These are phyloP conservation scores for Monascus ruber DNA, from an alignment of 2,329 filamentous ascomycete genomes.

Conservation along the genomic window DNA sequence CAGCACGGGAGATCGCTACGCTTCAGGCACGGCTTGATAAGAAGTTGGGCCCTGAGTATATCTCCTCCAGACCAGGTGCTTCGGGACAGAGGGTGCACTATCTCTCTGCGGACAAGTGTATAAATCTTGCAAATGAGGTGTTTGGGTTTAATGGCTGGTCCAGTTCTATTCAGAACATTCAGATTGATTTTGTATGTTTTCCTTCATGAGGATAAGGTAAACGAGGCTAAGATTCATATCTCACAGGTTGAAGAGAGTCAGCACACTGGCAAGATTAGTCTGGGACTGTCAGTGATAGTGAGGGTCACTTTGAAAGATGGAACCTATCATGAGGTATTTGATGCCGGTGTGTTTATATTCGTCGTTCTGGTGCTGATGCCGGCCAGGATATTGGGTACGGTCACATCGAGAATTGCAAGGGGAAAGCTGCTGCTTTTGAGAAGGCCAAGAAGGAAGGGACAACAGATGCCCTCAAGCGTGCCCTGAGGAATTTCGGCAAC, in stretches of 20 bases:
- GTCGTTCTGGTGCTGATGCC: constrained; percentile 1
- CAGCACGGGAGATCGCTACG: constrained; percentile 79
- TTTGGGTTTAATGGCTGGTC: constrained; percentile 99
- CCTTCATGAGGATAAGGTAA: neutral
- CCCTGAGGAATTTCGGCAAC: constrained; percentile 86
- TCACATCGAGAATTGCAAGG: constrained; percentile 89
- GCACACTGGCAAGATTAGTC: constrained; percentile 63
- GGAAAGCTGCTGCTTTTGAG: constrained; percentile 91
- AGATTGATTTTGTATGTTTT: constrained; percentile 69
- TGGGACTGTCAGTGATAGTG: constrained; percentile 83
- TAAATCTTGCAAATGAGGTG: constrained; percentile 85
- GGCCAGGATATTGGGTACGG: constrained; percentile 80
- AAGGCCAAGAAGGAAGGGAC: constrained; percentile 98
- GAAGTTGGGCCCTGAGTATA: constrained; percentile 90
- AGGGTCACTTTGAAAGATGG: constrained; percentile 84
- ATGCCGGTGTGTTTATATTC: neutral
- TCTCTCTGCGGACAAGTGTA: constrained; percentile 90
- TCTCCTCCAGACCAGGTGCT: constrained; percentile 74
- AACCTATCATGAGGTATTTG: constrained; percentile 69
- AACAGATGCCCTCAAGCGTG: constrained; percentile 84
- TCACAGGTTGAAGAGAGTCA: constrained; percentile 64
- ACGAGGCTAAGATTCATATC: constrained; percentile 1
- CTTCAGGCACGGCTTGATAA: constrained; percentile 79
- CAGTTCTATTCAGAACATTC: constrained; percentile 84
- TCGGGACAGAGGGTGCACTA: constrained; percentile 84